A percentile compares a stretch with the other conserved stretches of the same genome.
These are phyloP conservation scores for Agrocybe praecox DNA, from an alignment of 768 basidiomycete genomes.

Conservation along the genomic window DNA sequence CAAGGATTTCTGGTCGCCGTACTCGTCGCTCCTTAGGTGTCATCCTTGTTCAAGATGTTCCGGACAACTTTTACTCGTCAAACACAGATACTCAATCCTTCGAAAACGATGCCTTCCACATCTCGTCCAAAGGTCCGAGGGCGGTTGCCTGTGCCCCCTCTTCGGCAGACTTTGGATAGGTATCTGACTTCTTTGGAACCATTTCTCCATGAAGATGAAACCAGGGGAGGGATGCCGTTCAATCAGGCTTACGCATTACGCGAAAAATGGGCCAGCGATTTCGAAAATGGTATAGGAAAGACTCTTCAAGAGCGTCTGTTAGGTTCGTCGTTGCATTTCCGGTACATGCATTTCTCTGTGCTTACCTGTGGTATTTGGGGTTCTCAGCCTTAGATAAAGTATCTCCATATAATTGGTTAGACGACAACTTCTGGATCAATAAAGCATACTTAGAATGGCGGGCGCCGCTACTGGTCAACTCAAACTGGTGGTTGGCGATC, in stretches of 20 bases:
- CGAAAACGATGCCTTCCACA: slow-evolving; percentile 8
- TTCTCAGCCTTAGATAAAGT: slow-evolving; percentile 71
- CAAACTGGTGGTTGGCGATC: slow-evolving; percentile 96
- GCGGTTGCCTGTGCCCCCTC: slow-evolving; percentile 81
- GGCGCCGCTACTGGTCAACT: slow-evolving; percentile 82
- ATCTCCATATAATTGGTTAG: slow-evolving; percentile 91
- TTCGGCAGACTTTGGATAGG: slow-evolving; percentile 71
- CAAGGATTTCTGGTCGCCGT: neutral
- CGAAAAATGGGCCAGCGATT: slow-evolving; percentile 64
- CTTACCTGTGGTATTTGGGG: neutral
- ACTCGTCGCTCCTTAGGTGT: neutral
- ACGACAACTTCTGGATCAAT: slow-evolving; percentile 91
- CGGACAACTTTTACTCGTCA: slow-evolving; percentile 20
- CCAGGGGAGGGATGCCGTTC: slow-evolving; percentile 54
- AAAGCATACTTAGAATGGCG: slow-evolving; percentile 90
- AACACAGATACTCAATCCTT: slow-evolving; percentile 19
- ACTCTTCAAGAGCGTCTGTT: slow-evolving; percentile 72
- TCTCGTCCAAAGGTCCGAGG: slow-evolving; percentile 43
- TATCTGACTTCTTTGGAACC: slow-evolving; percentile 84
- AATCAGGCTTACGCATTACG: slow-evolving; percentile 55
- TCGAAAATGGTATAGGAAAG: slow-evolving; percentile 69
- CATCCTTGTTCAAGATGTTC: slow-evolving; percentile 20
- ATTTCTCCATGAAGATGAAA: slow-evolving; percentile 74
- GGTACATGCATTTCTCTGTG: neutral
- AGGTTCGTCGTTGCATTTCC: slow-evolving; percentile 46